Conservation (phyloP, 805 yeast species). For the Nakazawaea ernobii region DNA sequence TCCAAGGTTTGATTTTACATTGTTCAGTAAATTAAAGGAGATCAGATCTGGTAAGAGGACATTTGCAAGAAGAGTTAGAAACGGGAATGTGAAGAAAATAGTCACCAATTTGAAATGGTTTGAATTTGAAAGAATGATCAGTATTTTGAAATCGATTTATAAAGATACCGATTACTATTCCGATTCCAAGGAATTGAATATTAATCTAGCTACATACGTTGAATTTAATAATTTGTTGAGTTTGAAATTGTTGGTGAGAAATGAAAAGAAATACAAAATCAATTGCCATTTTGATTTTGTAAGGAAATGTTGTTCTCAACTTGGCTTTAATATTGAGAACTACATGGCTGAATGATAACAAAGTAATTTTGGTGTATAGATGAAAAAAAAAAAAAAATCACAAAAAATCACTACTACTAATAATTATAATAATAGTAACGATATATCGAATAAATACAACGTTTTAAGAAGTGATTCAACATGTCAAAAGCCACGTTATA, state of each 20-base stretch:
- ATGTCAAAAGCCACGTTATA: constrained; percentile 33
- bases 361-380: no score
- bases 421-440: neutral
- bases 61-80: constrained; percentile 34
- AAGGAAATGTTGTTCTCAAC: constrained; percentile 52
- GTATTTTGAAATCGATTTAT: constrained; percentile 70
- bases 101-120: constrained; percentile 58
- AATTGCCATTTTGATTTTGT: constrained; percentile 67
- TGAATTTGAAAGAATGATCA: constrained; percentile 72
- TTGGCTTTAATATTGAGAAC: constrained; percentile 60
- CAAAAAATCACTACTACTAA: neutral
- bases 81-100: constrained; percentile 51
- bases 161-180: constrained; percentile 31
- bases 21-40: constrained; percentile 60
- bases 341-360: constrained; percentile 39
- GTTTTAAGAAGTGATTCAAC: neutral
- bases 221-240: constrained; percentile 57
- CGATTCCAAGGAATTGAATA: constrained; percentile 15
- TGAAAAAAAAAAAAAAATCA: neutral
- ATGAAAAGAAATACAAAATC: constrained; percentile 73
- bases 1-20: constrained; percentile 59
- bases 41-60: constrained; percentile 32
- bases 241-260: constrained; percentile 48
- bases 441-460: neutral
- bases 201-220: constrained; percentile 40